A percentile compares a stretch with the other conserved stretches of the same genome.
phyloP scores from a whole-genome alignment of 352 stramenopile species.

The Globisporangium barbulae region DNA sequence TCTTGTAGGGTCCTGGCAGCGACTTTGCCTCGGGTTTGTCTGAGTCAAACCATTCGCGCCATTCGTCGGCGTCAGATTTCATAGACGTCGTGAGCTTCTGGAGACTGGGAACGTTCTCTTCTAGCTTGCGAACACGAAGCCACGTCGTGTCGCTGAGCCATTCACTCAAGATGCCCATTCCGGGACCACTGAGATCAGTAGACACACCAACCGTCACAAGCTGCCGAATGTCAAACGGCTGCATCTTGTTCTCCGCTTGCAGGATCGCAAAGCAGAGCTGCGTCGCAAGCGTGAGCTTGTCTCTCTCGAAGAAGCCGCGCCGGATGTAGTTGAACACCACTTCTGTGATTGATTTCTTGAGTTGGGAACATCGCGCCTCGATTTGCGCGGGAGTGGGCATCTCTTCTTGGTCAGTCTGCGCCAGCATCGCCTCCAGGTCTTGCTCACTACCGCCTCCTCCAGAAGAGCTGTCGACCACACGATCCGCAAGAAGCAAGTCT shows the following conservation, averaged over 20 bases:
- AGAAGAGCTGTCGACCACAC: constrained; percentile 41
- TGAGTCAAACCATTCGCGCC: constrained; percentile 92
- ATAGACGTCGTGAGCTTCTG: constrained; percentile 93
- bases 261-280: constrained; percentile 92
- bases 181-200: constrained; percentile 30
- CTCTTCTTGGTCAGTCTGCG: constrained; percentile 64
- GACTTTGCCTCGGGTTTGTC: constrained; percentile 88
- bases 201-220: constrained; percentile 60
- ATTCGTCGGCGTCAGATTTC: constrained; percentile 95
- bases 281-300: constrained; percentile 92
- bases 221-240: constrained; percentile 58
- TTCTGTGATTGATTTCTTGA: constrained; percentile 69
- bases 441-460: constrained; percentile 30
- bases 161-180: constrained; percentile 91
- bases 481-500: constrained; percentile 74
- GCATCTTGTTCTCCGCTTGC: constrained; percentile 64
- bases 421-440: constrained; percentile 58
- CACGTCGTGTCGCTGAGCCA: constrained; percentile 90
- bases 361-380: constrained; percentile 43
- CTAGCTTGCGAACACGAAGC: constrained; percentile 89
- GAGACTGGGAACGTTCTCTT: constrained; percentile 82
- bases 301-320: constrained; percentile 90
- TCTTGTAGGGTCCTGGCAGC: constrained; percentile 87
- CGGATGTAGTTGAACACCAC: constrained; percentile 95
- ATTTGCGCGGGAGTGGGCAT: constrained; percentile 54